Conservation (phyloP, 108 stramenopile species). For the Bacterosira constricta region DNA sequence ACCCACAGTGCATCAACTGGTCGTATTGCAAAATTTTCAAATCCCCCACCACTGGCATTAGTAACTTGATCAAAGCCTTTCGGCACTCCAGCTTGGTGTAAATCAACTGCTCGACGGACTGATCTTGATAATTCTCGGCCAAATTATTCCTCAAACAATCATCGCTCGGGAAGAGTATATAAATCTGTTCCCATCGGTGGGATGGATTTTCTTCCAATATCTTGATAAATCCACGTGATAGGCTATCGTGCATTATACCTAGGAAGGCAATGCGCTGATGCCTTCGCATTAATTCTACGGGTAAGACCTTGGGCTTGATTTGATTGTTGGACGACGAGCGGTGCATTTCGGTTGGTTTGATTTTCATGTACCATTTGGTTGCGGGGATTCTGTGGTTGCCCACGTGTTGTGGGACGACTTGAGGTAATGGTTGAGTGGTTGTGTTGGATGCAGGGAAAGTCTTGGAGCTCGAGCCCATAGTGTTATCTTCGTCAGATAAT, state of each 20-base stretch:
- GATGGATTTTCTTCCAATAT: slow-evolving; percentile 5
- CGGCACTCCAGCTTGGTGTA: slow-evolving; percentile 8
- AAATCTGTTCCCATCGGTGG: slow-evolving; percentile 32
- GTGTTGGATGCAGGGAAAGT: not conserved
- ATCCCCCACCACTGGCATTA: slow-evolving; percentile 6
- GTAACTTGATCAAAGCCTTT: not conserved
- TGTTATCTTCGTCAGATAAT: too few species aligned
- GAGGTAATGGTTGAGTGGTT: not conserved
- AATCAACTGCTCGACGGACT: slow-evolving; percentile 12
- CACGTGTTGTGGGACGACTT: slow-evolving; percentile 1
- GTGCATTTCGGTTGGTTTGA: slow-evolving; percentile 35
- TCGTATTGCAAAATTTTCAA: slow-evolving; percentile 22
- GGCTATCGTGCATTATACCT: slow-evolving; percentile 36
- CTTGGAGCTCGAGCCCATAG: not conserved
- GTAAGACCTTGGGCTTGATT: slow-evolving; percentile 31
- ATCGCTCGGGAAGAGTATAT: slow-evolving; percentile 29
- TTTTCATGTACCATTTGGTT: slow-evolving; percentile 49
- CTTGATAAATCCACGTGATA: slow-evolving; percentile 10
- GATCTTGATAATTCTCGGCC: not conserved
- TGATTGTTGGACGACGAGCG: not conserved
- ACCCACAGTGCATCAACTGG: slow-evolving; percentile 34
- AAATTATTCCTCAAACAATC: slow-evolving; percentile 7
- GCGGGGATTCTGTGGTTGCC: slow-evolving; percentile 22
- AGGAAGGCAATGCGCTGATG: slow-evolving; percentile 30
- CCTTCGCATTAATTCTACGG: slow-evolving; percentile 31